phyloP scores from a whole-genome alignment of 1,139 yeast species.

The Yamadazyma kanchanaburiensis region DNA sequence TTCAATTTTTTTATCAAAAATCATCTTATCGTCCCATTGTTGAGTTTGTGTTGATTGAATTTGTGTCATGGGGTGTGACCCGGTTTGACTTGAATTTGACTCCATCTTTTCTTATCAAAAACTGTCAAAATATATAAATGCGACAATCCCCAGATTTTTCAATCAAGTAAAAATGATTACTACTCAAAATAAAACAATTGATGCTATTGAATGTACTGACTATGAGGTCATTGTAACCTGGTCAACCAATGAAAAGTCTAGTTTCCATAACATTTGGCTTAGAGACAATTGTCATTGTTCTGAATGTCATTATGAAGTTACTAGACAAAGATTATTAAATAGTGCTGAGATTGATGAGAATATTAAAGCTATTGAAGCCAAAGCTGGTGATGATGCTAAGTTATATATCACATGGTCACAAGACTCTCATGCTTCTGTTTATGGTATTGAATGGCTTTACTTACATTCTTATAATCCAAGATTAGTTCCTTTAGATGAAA shows the following conservation, averaged over 20 bases:
- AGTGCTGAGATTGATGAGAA: slow-evolving; percentile 53
- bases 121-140: too few relatives aligned
- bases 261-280: slow-evolving; percentile 59
- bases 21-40: too few relatives aligned
- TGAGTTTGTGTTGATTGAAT: too few relatives aligned
- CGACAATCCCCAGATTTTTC: too few relatives aligned
- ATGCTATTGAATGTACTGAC: not conserved
- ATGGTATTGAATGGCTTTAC: slow-evolving; percentile 49
- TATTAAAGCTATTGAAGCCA: slow-evolving; percentile 20
- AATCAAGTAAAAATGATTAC: too few relatives aligned
- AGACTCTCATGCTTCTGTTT: slow-evolving; percentile 49
- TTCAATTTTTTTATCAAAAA: too few relatives aligned
- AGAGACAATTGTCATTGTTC: slow-evolving; percentile 69
- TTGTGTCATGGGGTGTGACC: too few relatives aligned
- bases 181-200: slow-evolving; percentile 1
- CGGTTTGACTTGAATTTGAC: too few relatives aligned
- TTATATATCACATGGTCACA: slow-evolving; percentile 44
- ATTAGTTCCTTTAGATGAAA: slow-evolving; percentile 26
- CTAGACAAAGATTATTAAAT: slow-evolving; percentile 64
- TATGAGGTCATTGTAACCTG: slow-evolving; percentile 4
- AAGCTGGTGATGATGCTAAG: not conserved
- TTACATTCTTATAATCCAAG: slow-evolving; percentile 61
- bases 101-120: too few relatives aligned
- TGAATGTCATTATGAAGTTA: slow-evolving; percentile 55
- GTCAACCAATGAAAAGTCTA: slow-evolving; percentile 12